Evolutionary conservation across 495 filamentous ascomycete species (phyloP), one percentile per base, ranked within the genome.

Genomic region (Neurospora sp.): DNA sequence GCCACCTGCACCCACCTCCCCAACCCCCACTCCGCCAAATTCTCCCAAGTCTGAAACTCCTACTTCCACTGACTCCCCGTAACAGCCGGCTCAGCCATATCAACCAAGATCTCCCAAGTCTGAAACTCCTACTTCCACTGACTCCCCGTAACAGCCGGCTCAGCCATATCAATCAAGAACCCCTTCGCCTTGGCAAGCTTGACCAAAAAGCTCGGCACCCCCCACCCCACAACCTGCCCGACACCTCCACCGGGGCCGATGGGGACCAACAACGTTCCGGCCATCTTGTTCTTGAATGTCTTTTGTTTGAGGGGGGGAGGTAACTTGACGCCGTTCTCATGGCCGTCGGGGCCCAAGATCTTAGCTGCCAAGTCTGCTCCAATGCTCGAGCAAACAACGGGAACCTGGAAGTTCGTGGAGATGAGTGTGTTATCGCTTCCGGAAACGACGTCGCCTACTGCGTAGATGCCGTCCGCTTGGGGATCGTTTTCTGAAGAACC

Each of bases 161-260:
- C 69, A 11, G 40, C 70, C 10, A 16, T 39, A 27, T 74, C 75
- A 39, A 80, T 31, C 72, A 82, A 82, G 68, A 88, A 90, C 71
- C 86, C 83, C 73, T 85, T 82, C 12, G 87, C 88, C 78, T 91
- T 91, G 22, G 87, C 75, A 72, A 84, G 71, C 81, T 85, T 88
- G 3, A 87, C 85, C 72, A 87, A 44, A 44, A 83, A 82, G 18
- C 88, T 85, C 40, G 88, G 88, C 69, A 89, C 7, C 71, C 74
- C 76, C 75, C 78, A 88, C 1, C 87, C 86, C 39, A 82, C 78
- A 2, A 85, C 73, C 39, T 84, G 81, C 6, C 86, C 89, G 11
- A 90, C 86, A 6, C 87, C 88, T 68, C 82, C 84, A 42, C 77
- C 82, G 44, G 74, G 77, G 0, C 89, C 89, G 72, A 90, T 84